Evolutionary conservation across 225 moss, liverwort and hornwort genomes (phyloP).

Genomic region (Antitrichia curtipendula): DNA sequence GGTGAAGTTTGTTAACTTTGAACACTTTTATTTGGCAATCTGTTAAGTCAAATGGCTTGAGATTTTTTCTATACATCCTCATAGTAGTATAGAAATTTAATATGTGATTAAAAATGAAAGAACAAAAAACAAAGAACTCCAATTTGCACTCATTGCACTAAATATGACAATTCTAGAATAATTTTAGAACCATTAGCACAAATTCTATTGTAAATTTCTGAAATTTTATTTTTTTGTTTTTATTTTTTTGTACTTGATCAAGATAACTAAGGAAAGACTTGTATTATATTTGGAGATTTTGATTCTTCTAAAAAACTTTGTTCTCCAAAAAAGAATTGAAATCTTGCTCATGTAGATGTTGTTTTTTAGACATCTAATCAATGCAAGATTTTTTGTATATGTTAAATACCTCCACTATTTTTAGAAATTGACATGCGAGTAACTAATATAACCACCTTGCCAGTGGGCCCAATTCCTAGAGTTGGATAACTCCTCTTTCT

Average conservation of each 20-base stretch:
- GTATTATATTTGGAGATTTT: rapidly evolving
- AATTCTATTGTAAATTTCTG: not conserved
- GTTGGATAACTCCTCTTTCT: not conserved
- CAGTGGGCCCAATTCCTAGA: rapidly evolving
- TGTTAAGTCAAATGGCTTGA: rapidly evolving
- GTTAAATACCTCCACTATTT: not conserved
- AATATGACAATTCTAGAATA: not conserved
- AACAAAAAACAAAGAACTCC: no score
- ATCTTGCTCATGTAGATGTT: no score
- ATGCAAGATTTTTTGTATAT: not conserved
- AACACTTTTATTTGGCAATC: not conserved
- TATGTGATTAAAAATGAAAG: not conserved
- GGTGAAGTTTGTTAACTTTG: not conserved
- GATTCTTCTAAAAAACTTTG: not conserved
- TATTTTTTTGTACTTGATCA: no score
- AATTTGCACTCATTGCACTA: not conserved
- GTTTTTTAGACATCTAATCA: not conserved
- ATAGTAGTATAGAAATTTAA: no score
- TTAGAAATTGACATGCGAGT: not conserved
- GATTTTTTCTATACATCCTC: no score
- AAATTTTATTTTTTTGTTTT: not conserved
- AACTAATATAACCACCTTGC: no score
- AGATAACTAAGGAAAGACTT: not conserved
- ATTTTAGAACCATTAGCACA: rapidly evolving
- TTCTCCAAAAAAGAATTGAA: not conserved